These are phyloP conservation scores for Beauveria asiatica DNA, from an alignment of 2,329 filamentous ascomycete species.

Conservation along the genomic window DNA sequence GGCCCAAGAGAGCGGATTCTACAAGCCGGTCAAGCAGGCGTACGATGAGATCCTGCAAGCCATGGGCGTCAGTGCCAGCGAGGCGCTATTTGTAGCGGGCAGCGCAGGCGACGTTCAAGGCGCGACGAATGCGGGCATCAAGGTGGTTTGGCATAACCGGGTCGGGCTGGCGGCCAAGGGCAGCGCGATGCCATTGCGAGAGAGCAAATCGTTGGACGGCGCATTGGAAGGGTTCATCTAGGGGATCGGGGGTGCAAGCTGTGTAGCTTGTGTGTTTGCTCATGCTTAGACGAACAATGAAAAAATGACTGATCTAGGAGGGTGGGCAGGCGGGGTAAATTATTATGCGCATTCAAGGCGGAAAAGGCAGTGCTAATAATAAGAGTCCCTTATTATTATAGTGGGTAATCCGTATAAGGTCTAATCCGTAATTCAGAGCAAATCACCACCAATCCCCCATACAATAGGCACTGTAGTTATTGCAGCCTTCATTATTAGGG, in stretches of 20 bases:
- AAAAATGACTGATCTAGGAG: too few species aligned
- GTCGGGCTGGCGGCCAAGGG: slow-evolving; percentile 21
- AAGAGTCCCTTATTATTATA: too few species aligned
- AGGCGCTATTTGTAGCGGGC: slow-evolving; percentile 29
- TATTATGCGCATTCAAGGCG: too few species aligned
- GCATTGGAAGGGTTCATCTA: slow-evolving; percentile 13
- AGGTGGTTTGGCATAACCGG: slow-evolving; percentile 31
- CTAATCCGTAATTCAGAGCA: too few species aligned
- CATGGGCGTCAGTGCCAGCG: slow-evolving; percentile 19
- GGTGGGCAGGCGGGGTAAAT: too few species aligned
- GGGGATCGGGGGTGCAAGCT: not conserved
- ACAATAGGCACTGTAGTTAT: too few species aligned
- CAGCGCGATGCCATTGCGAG: slow-evolving; percentile 16
- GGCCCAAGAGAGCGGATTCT: slow-evolving; percentile 31
- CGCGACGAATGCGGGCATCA: slow-evolving; percentile 29
- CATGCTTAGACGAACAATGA: too few species aligned
- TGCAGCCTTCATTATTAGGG: too few species aligned
- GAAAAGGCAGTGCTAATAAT: too few species aligned
- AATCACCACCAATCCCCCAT: too few species aligned
- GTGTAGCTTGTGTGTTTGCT: not conserved
- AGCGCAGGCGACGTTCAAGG: slow-evolving; percentile 32
- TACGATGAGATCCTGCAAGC: slow-evolving; percentile 23
- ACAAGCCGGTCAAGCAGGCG: slow-evolving; percentile 27
- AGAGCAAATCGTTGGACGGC: slow-evolving; percentile 18
- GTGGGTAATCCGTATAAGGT: too few species aligned